Conservation (phyloP, 2,329 filamentous ascomycete genomes). For the Penicillium sp. region DNA sequence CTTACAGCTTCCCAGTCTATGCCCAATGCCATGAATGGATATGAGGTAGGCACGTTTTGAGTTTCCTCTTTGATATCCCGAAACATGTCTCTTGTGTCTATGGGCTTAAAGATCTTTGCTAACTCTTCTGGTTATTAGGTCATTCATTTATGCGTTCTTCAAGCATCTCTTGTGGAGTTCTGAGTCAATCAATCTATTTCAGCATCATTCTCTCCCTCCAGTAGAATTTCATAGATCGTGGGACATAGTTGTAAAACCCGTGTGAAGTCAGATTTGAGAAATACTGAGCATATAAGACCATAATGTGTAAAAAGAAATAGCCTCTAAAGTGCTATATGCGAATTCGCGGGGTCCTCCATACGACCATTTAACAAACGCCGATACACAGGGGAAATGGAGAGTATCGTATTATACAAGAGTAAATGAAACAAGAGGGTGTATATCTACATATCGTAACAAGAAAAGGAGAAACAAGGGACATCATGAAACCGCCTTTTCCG, state of each 20-base stretch:
- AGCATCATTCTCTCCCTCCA: neutral
- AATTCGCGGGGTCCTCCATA: neutral
- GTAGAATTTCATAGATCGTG: neutral
- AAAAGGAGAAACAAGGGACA: conserved; percentile 1
- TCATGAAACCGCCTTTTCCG: conserved; percentile 17
- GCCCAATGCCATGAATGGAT: neutral
- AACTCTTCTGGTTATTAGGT: neutral
- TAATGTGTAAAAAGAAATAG: neutral
- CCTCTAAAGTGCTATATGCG: neutral
- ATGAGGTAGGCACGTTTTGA: neutral
- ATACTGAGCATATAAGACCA: neutral
- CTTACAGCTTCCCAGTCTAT: neutral
- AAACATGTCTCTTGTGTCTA: neutral
- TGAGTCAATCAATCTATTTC: neutral
- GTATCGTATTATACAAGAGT: conserved; percentile 4
- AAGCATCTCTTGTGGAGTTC: neutral
- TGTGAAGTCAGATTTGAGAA: neutral
- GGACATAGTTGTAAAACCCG: neutral
- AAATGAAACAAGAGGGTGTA: conserved; percentile 1
- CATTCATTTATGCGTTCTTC: neutral
- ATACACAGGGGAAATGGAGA: conserved; percentile 1
- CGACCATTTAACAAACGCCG: neutral
- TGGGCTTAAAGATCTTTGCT: neutral
- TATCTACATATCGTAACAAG: conserved; percentile 13
- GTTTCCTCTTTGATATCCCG: neutral